Evolutionary conservation across 495 filamentous ascomycete genomes (phyloP).

Genomic region (Sporormia fimetaria): DNA sequence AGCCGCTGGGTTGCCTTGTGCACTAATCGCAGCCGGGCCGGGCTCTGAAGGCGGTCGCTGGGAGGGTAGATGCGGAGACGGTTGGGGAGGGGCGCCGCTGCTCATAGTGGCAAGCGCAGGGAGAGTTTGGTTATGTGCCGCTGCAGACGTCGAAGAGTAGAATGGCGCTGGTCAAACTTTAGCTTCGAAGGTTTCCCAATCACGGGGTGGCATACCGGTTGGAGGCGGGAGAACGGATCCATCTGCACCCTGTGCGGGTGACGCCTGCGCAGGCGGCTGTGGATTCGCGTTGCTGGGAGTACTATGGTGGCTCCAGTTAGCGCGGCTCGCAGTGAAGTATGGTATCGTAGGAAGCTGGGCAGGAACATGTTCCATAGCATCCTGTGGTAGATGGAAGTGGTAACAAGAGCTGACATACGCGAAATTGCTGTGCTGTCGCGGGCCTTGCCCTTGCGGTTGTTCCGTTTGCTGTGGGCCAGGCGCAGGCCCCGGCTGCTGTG

Average conservation of each 20-base stretch:
- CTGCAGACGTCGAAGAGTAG: slow-evolving; percentile 18
- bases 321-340: slow-evolving; percentile 4
- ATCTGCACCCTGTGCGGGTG: slow-evolving; percentile 18
- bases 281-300: slow-evolving; percentile 17
- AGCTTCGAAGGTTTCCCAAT: background rate
- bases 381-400: background rate
- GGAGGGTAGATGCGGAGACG: slow-evolving; percentile 19
- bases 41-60: slow-evolving; percentile 24
- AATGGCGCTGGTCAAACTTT: slow-evolving; percentile 11
- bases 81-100: slow-evolving; percentile 16
- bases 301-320: slow-evolving; percentile 5
- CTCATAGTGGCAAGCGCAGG: slow-evolving; percentile 21
- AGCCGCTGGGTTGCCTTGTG: slow-evolving; percentile 10
- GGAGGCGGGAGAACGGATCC: slow-evolving; percentile 25
- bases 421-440: slow-evolving; percentile 20
- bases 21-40: slow-evolving; percentile 5
- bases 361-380: slow-evolving; percentile 2
- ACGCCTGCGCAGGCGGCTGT: slow-evolving; percentile 21
- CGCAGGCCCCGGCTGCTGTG: slow-evolving; percentile 15
- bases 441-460: slow-evolving; percentile 16
- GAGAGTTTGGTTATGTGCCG: slow-evolving; percentile 22
- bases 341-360: background rate
- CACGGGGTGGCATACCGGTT: slow-evolving; percentile 11
- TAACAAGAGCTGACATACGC: slow-evolving; percentile 15
- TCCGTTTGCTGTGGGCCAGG: slow-evolving; percentile 23